phyloP scores from a whole-genome alignment of 1,284 basidiomycete genomes.

The Tetrapyrgos nigripes region DNA sequence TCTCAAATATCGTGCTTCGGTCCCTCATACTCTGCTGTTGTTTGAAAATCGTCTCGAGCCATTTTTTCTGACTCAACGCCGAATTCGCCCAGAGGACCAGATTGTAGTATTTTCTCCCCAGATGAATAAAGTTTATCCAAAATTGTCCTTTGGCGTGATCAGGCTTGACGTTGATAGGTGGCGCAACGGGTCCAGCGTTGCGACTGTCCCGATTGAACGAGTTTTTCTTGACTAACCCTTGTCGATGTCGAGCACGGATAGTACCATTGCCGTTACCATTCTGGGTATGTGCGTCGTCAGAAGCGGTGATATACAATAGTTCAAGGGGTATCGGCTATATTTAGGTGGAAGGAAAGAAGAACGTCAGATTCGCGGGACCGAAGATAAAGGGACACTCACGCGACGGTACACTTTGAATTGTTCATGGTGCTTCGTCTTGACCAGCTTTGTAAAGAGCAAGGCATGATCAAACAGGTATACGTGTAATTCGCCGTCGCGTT shows the following conservation, averaged over 20 bases:
- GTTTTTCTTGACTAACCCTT: conserved; percentile 52
- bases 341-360: conserved; percentile 9
- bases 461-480: conserved; percentile 99
- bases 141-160: conserved; percentile 88
- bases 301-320: conserved; percentile 84
- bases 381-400: conserved; percentile 53
- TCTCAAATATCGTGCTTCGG: conserved; percentile 89
- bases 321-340: conserved; percentile 94
- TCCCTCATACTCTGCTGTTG: conserved; percentile 90
- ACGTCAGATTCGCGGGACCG: not conserved
- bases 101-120: conserved; percentile 93
- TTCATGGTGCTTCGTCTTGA: conserved; percentile 89
- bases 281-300: conserved; percentile 67
- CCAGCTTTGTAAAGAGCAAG: conserved; percentile 89
- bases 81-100: conserved; percentile 94
- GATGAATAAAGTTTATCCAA: conserved; percentile 92
- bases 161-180: conserved; percentile 39
- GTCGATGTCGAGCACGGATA: conserved; percentile 30
- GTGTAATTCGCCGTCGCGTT: conserved; percentile 91
- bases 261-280: conserved; percentile 20
- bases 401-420: conserved; percentile 94
- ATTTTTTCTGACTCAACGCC: conserved; percentile 87
- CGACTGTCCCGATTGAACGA: conserved; percentile 58
- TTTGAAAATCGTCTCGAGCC: conserved; percentile 92
- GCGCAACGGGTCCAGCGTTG: conserved; percentile 31